Evolutionary conservation across 306 rosid species (phyloP), one percentile per base, ranked within the genome.

Genomic region (Fragaria nilgerrensis): DNA sequence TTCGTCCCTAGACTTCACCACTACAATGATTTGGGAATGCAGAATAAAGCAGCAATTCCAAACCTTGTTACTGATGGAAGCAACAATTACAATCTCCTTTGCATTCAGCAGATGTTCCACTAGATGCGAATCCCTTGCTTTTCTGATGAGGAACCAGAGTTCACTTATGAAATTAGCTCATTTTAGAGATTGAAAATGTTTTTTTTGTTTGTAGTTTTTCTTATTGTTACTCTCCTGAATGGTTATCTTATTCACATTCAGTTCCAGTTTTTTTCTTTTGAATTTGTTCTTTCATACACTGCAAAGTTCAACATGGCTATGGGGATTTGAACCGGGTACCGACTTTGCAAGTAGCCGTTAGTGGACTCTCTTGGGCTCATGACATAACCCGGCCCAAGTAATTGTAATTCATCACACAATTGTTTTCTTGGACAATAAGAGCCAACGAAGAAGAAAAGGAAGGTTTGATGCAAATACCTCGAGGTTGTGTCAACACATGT

Each of bases 1-100:
- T 53, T 76, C 12, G 32, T 50, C 61, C 78, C 73, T 47, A 66
- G 48, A 16, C 44, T 52, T 59, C 65, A 59, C 47, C 83, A 68
- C 65, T 66, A 68, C 76, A 48, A 61, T 52, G 75, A 63, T 39
- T 62, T 84, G 19, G 84, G 75, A 73, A 70, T 83, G 80, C 83
- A 65, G 75, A 43, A 74, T 37, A 82, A 79, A 45, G 76, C 77
- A 47, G n/a, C 49, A 4, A 58, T 58, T 70, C 53, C 86, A 34
- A 77, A 66, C 52, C 16, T 74, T 44, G 77, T 53, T 50, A n/a
- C 61, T 47, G 81, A 80, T 41, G 49, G 61, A 14, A 73, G 82
- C 50, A 62, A 56, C 65, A 82, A 62, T 67, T 70, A 45, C 69
- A 68, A 69, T 50, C 45, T 44, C 56, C 56, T 80, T 29, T 69